phyloP scores from a whole-genome alignment of 495 filamentous ascomycete genomes.

The Trichoderma gamsii region DNA sequence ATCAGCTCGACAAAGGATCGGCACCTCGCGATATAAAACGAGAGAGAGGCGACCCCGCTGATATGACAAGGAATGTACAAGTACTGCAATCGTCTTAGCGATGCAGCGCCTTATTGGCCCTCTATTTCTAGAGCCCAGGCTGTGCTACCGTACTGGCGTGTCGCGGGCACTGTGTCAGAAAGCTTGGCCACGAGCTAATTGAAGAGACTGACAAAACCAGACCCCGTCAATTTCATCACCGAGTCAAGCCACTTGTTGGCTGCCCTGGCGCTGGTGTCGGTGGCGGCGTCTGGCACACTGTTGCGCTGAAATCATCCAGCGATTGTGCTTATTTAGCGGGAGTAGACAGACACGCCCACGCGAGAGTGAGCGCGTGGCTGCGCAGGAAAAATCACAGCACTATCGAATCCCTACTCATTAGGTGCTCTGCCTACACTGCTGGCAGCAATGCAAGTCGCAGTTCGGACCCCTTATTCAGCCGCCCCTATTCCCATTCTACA shows the following conservation, averaged over 20 bases:
- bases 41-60: too few relatives aligned
- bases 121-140: too few relatives aligned
- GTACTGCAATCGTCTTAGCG: too few relatives aligned
- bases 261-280: neutral
- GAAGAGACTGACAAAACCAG: neutral
- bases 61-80: too few relatives aligned
- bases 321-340: neutral
- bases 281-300: neutral
- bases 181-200: conserved; percentile 11
- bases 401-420: too few relatives aligned
- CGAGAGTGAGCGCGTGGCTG: too few relatives aligned
- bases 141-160: neutral
- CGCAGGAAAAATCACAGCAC: too few relatives aligned
- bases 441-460: neutral
- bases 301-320: neutral
- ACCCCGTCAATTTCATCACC: neutral
- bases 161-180: neutral
- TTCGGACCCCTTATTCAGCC: neutral
- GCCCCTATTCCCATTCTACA: neutral
- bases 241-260: neutral
- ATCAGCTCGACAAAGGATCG: too few relatives aligned
- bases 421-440: neutral
- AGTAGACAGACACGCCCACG: neutral
- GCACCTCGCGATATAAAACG: too few relatives aligned
- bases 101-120: neutral